Evolutionary conservation across 208 protist species (phyloP).

Genomic region (Leptomonas seymouri): DNA sequence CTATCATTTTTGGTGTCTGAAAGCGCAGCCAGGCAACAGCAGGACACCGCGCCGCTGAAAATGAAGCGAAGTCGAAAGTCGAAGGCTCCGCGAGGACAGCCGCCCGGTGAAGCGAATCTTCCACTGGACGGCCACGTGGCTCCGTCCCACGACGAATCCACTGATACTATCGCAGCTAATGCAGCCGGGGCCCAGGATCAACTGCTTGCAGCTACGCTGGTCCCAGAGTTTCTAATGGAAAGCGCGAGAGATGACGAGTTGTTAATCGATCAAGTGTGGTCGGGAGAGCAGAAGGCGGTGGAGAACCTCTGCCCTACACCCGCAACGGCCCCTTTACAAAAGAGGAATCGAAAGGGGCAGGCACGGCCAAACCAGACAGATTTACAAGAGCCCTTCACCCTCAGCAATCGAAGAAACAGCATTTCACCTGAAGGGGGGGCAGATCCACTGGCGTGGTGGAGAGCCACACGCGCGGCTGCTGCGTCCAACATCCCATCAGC

Average conservation of each 20-base stretch:
- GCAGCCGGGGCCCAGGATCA: neutral
- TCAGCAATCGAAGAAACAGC: neutral
- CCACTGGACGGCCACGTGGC: neutral
- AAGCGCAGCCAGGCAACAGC: neutral
- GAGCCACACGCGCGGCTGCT: neutral
- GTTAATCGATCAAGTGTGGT: conserved; percentile 3
- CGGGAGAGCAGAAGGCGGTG: too few relatives aligned
- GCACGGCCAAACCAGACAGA: neutral
- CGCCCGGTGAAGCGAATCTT: neutral
- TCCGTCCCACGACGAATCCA: neutral
- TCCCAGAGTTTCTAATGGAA: neutral
- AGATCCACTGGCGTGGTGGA: conserved; percentile 12
- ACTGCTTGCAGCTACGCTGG: neutral
- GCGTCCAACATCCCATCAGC: neutral
- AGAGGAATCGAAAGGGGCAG: neutral
- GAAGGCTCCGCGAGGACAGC: neutral
- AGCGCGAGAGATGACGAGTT: conserved; percentile 3
- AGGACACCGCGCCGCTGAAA: conserved; percentile 1
- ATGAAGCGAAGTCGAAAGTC: neutral
- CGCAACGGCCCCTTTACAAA: neutral
- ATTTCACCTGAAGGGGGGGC: neutral
- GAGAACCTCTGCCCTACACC: neutral
- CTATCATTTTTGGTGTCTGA: conserved; percentile 9
- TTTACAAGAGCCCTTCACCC: neutral
- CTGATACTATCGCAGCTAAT: neutral